These are phyloP conservation scores for Tetrapisispora iriomotensis DNA, from an alignment of 805 yeast species.

Conservation along the genomic window DNA sequence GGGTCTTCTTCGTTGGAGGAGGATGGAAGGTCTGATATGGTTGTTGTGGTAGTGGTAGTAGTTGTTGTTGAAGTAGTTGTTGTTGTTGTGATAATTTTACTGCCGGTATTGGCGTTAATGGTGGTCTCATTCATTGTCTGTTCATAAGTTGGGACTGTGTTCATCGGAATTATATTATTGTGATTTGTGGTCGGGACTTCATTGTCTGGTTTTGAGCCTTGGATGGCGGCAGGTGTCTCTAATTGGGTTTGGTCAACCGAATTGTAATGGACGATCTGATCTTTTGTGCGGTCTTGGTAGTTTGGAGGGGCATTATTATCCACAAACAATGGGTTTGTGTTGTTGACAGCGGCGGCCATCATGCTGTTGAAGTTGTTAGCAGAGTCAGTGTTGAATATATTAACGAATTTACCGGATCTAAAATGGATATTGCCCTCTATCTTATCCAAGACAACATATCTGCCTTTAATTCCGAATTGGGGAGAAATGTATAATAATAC, in stretches of 20 bases:
- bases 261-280: constrained; percentile 25
- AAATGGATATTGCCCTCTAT: constrained; percentile 33
- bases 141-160: constrained; percentile 3
- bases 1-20: no score
- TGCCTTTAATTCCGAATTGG: constrained; percentile 48
- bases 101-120: neutral
- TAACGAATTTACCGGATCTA: constrained; percentile 29
- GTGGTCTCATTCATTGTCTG: constrained; percentile 4
- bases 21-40: no score
- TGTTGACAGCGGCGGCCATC: constrained; percentile 4
- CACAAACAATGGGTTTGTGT: constrained; percentile 6
- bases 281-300: constrained; percentile 10
- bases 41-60: constrained; percentile 1
- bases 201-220: no score
- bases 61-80: neutral
- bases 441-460: constrained; percentile 31
- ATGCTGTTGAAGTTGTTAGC: neutral
- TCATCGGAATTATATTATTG: neutral
- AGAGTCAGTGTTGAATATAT: constrained; percentile 17
- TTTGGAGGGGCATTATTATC: constrained; percentile 12
- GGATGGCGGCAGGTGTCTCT: no score
- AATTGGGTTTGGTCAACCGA: neutral
- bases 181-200: no score
- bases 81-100: neutral
- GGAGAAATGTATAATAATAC: constrained; percentile 64